Base-by-base conservation (phyloP, 2,329 filamentous ascomycete genomes). In the Colletotrichum siamense region DNA sequence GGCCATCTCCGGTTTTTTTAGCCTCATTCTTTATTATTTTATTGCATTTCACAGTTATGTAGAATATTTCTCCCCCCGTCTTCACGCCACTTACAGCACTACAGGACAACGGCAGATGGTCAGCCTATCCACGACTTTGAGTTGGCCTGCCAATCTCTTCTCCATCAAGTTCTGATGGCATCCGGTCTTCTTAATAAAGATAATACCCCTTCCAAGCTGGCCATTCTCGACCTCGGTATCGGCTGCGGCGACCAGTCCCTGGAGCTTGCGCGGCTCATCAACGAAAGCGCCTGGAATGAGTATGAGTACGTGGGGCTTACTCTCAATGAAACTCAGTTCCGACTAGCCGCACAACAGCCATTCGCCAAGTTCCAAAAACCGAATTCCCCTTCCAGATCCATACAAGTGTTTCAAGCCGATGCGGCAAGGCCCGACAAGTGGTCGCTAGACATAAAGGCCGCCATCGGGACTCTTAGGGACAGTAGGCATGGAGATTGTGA, bases 241-340 rank as follows among this genome's bases (percentile, higher is more conserved):
- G 91, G 91, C 12, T 92, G 91, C 77, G 91, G 91, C 36, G 90
- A 92, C 78, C 91, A 92, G 80, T 89, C 87, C 0, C 80, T 89
- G 24, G 86, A 88, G 71, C 79, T 91, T 28, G 85, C 83, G 3
- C 81, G 80, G 13, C 79, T 83, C 28, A 76, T 82, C 6, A 67
- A 78, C 22, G 55, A 78, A 6, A 69, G 68, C 3, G 68, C 77
- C 39, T 81, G 81, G 75, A 67, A 73, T 30, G 72, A 79, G 15
- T 85, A 88, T 71, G 83, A 82, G 36, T 92, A 92, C 78, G 83
- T 91, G 4, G 90, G 90, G 0, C 86, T 92, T 44, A 92, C 90
- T 0, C 80, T 91, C 6, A 86, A 90, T 62, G 79, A 81, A 10
- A 79, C 83, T 0, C 90, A 92, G 79, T 86, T 86, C 9, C 82